Evolutionary conservation across 257 asterid genomes (phyloP).

Genomic region (Nicotiana tabacum): DNA sequence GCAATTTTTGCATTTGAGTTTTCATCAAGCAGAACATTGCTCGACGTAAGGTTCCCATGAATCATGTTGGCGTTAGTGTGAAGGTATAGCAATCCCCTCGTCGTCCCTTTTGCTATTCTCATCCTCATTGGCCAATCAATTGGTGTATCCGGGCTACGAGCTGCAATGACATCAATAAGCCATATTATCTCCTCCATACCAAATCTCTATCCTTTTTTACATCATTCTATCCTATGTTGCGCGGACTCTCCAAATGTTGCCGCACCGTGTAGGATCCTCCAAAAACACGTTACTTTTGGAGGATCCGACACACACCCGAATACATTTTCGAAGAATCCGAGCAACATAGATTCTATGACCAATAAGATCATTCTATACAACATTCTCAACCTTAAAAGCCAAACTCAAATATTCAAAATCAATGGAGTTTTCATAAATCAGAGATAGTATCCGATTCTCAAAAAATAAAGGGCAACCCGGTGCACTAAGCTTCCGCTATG

Average conservation of each 20-base stretch:
- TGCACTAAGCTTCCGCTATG: too few relatives aligned
- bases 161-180: slow-evolving; percentile 33
- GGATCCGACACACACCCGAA: too few relatives aligned
- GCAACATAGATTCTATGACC: too few relatives aligned
- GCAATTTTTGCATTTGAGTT: slow-evolving; percentile 54
- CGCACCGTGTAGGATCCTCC: too few relatives aligned
- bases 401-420: too few relatives aligned
- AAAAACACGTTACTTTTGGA: too few relatives aligned
- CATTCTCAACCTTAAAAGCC: background rate
- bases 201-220: background rate
- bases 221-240: too few relatives aligned
- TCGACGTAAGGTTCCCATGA: slow-evolving; percentile 94
- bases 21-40: slow-evolving; percentile 81
- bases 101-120: slow-evolving; percentile 72
- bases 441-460: background rate
- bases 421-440: too few relatives aligned
- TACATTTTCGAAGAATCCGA: too few relatives aligned
- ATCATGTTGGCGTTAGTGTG: slow-evolving; percentile 59
- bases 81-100: slow-evolving; percentile 75
- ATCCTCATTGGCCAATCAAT: slow-evolving; percentile 73
- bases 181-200: background rate
- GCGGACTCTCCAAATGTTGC: too few relatives aligned
- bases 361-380: background rate
- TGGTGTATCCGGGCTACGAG: slow-evolving; percentile 71
- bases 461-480: background rate